Base-by-base conservation (phyloP, 305 asterid genomes). In the Fraxinus nigra region DNA sequence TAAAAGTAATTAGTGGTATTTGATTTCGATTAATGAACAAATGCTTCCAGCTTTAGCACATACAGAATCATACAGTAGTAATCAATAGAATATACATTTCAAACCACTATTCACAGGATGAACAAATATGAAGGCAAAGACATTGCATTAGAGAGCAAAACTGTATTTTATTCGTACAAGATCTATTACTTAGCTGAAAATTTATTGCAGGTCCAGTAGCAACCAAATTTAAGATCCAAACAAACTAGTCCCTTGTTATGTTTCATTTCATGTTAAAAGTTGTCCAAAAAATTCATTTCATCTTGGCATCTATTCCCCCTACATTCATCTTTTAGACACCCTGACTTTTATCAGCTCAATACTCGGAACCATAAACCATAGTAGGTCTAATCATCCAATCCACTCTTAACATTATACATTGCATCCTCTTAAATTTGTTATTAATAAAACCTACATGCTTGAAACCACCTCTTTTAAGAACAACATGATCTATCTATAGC, bases 261-360 rank as follows among this genome's bases (percentile, higher is more conserved):
- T 78, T 81, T 35, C 63, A 79, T 11, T 79, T 37, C 63, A 75
- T 67, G 78, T 34, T 37, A 70, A 33, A 79, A 43, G 33, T 76
- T 34, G 75, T 24, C 16, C 51, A 10, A 69, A 78, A 79, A 28
- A 65, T 46, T 76, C 73, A 59, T 5, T 33, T 72, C 75, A 70
- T 70, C 75, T 69, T 70, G 7, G 75, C 40, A 69, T 69, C 75
- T 67, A 28, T 30, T 67, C 34, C 48, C 76, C 33, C 76, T 33
- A 72, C 76, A 72, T 32, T 6, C 75, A 32, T 70, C 40, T 70
- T 70, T 70, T 32, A 70, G 73, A 70, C 37, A 70, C 38, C 10
- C 75, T 4, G 22, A 32, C 75, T n/a, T 70, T 70, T 70, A 14
- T 70, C 40, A 32, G 75, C 26, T 13, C 43, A 32, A 70, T 11